Base-by-base conservation (phyloP, 2,329 filamentous ascomycete genomes). In the Pleoardoris graminearum region DNA sequence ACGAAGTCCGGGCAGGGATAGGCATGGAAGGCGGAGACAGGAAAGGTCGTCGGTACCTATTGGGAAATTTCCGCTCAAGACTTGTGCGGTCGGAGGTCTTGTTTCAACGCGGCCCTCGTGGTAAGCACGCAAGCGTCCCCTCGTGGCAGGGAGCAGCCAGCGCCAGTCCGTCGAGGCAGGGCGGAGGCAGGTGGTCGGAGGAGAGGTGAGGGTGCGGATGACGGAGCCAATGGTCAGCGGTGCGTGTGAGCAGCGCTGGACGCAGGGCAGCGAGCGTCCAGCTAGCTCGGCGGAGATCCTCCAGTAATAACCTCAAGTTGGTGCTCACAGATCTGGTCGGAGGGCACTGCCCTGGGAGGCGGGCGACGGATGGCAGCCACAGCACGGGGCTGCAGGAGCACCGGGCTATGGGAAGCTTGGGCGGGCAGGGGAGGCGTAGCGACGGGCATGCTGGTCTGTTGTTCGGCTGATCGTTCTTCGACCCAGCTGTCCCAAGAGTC, bases 401-500 rank as follows among this genome's bases (percentile, higher is more conserved):
- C 66, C 66, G 69, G 66, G 64, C 66, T 59, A 68, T 69, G 68
- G 69, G 67, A 70, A 61, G 60, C 54, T 57, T 59, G 53, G 56
- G 48, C 50, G 35, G 35, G 61, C 63, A 66, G 66, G 67, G 66
- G 59, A 63, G 60, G 57, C 54, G 61, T 62, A 65, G 67, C 65
- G 62, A 66, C 55, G 61, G 65, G n/a, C 59, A 71, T 70, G 67
- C 65, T 67, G 62, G 63, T 63, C 59, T 22, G 30, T 68, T 63
- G 71, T 74, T 74, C 71, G 71, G 71, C 71, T 74, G 69, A 73
- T 74, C 50, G 70, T 74, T 74, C 71, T 70, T 63, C 66, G 67
- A 60, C 60, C 63, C 55, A 61, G 53, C 55, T 32, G 33, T 66
- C 63, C 62, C 59, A 66, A 65, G 58, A 60, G 62, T 66, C 65